Percentiles rank a stretch among this genome's conserved stretches.
Conservation (phyloP, 352 stramenopile genomes). For the Phytopythium aichiense region DNA sequence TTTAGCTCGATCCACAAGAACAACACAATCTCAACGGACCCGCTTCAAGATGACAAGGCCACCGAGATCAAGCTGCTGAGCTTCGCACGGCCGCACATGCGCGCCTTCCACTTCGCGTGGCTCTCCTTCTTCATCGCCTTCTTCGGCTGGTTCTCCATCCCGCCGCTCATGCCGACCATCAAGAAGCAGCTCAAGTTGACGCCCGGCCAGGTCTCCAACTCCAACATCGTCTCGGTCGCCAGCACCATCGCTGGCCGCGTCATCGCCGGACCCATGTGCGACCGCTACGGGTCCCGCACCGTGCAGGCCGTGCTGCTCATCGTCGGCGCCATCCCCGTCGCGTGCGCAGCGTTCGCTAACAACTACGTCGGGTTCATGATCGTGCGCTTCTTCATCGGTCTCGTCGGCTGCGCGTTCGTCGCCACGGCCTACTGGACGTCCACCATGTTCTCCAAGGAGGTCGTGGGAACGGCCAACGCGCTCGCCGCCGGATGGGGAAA, state of each 20-base stretch:
- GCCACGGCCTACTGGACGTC: conserved; percentile 88
- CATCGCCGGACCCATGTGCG: conserved; percentile 88
- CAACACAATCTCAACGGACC: conserved; percentile 22
- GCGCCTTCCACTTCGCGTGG: conserved; percentile 89
- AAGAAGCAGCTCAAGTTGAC: conserved; percentile 71
- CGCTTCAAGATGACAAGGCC: conserved; percentile 21
- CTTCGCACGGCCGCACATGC: conserved; percentile 11
- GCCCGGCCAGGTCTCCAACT: conserved; percentile 84
- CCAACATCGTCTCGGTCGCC: conserved; percentile 83
- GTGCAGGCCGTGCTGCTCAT: conserved; percentile 71
- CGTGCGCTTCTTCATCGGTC: conserved; percentile 90
- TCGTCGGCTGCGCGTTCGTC: conserved; percentile 89
- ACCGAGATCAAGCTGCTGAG: conserved; percentile 27
- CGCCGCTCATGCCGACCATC: conserved; percentile 86
- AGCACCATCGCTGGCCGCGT: conserved; percentile 87
- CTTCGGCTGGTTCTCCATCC: conserved; percentile 92
- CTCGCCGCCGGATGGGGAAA: conserved; percentile 91
- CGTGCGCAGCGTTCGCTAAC: conserved; percentile 75
- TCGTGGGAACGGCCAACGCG: conserved; percentile 90
- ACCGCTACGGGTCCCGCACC: conserved; percentile 84
- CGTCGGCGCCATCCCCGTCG: conserved; percentile 72
- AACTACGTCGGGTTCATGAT: conserved; percentile 59
- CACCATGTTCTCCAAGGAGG: conserved; percentile 85
- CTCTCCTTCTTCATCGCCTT: conserved; percentile 92
- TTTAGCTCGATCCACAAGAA: no score